A percentile compares a stretch with the other conserved stretches of the same genome.
Conservation (phyloP, 768 basidiomycete genomes). For the Suillus clintonianus region DNA sequence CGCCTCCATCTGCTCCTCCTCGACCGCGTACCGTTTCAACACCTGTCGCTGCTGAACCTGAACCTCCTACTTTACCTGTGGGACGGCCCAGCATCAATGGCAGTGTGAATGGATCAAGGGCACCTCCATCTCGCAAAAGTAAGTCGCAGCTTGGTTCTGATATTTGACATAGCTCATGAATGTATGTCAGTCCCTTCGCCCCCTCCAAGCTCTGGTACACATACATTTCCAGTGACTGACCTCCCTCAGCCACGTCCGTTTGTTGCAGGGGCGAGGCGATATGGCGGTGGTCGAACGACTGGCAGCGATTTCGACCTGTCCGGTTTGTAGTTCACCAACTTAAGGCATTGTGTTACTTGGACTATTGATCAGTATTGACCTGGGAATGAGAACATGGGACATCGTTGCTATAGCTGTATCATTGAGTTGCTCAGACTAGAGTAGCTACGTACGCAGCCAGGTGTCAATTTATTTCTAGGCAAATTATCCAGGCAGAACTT, state of each 20-base stretch:
- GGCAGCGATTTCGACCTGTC: constrained; percentile 73
- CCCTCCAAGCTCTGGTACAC: constrained; percentile 63
- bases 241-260: constrained; percentile 81
- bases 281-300: constrained; percentile 62
- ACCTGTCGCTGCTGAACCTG: constrained; percentile 21
- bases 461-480: background rate
- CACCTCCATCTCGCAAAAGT: constrained; percentile 52
- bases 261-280: constrained; percentile 47
- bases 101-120: constrained; percentile 30
- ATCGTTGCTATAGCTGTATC: background rate
- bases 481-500: background rate
- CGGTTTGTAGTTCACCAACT: constrained; percentile 25
- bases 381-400: background rate
- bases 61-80: constrained; percentile 16
- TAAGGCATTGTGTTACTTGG: background rate
- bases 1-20: constrained; percentile 11
- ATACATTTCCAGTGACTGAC: constrained; percentile 74
- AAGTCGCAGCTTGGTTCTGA: constrained; percentile 19
- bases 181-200: constrained; percentile 49
- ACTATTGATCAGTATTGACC: background rate
- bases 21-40: constrained; percentile 23
- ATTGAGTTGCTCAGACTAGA: background rate
- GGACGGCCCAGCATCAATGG: constrained; percentile 16
- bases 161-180: constrained; percentile 13
- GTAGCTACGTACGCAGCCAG: background rate